phyloP scores from a whole-genome alignment of 2,329 filamentous ascomycete genomes.

The Sclerotinia subarctica region DNA sequence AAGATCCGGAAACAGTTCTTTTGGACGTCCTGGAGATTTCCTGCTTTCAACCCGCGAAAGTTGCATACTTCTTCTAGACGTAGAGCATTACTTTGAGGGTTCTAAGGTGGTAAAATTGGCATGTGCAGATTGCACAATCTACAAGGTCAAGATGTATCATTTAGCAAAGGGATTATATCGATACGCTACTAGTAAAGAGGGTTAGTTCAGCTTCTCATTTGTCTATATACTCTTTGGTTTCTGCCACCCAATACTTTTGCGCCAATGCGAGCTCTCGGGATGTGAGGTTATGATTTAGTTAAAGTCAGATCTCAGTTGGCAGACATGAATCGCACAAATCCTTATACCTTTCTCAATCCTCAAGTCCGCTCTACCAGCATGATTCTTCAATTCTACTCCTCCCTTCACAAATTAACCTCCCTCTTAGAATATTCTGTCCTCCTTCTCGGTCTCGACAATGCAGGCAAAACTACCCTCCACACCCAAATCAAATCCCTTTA shows the following conservation, averaged over 20 bases:
- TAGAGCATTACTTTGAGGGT: neutral
- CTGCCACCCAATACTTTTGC: neutral
- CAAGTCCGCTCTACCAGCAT: neutral
- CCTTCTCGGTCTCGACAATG: constrained; percentile 94
- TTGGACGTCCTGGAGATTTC: neutral
- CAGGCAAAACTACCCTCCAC: constrained; percentile 96
- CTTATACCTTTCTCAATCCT: neutral
- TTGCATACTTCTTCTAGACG: neutral
- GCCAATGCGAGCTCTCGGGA: neutral
- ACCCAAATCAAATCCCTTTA: constrained; percentile 93
- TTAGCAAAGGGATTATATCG: constrained; percentile 92
- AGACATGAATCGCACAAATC: neutral
- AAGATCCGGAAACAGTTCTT: neutral
- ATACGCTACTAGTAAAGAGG: constrained; percentile 95
- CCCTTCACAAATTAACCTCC: constrained; percentile 8
- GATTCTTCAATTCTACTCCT: neutral
- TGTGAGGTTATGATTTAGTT: neutral
- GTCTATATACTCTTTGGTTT: neutral
- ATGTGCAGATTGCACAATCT: neutral
- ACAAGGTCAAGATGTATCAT: constrained; percentile 71
- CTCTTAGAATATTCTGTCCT: constrained; percentile 87
- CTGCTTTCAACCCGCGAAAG: neutral
- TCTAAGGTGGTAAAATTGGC: neutral
- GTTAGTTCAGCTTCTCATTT: constrained; percentile 45
- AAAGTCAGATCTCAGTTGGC: neutral